Percentiles rank a stretch among this genome's conserved stretches.
Evolutionary conservation across 345 rosid genomes (phyloP).

Genomic region (Eucalyptus paniculata): DNA sequence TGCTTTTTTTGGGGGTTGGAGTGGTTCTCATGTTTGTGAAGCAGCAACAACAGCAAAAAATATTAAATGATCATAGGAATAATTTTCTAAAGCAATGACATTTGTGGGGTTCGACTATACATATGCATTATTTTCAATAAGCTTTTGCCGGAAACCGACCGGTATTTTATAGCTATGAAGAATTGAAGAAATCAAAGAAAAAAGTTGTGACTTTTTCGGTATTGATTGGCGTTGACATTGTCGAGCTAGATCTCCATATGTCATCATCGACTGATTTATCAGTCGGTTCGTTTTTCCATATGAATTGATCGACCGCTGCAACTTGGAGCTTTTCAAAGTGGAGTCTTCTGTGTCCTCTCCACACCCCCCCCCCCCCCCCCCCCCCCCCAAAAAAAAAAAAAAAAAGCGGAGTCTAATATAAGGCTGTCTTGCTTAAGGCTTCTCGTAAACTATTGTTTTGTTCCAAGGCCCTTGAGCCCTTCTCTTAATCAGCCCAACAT

Average conservation of each 20-base stretch:
- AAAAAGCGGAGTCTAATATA: background rate
- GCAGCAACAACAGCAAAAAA: background rate
- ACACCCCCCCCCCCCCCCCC: too few species aligned
- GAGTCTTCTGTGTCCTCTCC: background rate
- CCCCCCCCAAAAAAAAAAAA: too few species aligned
- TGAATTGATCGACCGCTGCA: background rate
- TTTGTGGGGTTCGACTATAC: background rate
- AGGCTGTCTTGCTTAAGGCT: background rate
- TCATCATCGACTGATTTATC: background rate
- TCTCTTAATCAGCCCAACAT: background rate
- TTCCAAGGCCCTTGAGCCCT: background rate
- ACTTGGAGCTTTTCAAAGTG: background rate
- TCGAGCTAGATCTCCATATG: background rate
- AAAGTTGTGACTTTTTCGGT: background rate
- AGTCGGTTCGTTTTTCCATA: background rate
- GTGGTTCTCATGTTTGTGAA: background rate
- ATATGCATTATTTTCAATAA: background rate
- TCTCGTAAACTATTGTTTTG: background rate
- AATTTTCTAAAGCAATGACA: background rate
- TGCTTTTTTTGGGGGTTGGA: background rate
- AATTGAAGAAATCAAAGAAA: background rate
- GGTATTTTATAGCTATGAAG: background rate
- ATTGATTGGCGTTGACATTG: background rate
- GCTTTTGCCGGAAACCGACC: background rate
- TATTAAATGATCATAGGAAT: background rate